Percentiles rank a stretch among this genome's conserved stretches.
These are phyloP conservation scores for Candida ponderosae DNA, from an alignment of 805 yeast species.

Conservation along the genomic window DNA sequence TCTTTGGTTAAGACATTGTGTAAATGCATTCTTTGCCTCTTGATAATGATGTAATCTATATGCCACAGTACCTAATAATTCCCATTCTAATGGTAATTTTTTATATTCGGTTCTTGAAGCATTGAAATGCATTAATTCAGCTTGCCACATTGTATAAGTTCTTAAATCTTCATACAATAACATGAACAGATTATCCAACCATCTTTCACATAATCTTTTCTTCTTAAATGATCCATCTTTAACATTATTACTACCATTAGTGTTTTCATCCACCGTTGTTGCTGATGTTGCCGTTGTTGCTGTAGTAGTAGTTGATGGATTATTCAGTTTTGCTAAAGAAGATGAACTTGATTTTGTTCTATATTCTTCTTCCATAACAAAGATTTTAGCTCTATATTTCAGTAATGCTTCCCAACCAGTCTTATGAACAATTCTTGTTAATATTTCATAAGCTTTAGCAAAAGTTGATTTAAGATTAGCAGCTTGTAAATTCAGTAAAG, in stretches of 20 bases:
- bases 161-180: constrained; percentile 64
- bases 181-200: constrained; percentile 69
- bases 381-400: constrained; percentile 50
- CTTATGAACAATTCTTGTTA: constrained; percentile 56
- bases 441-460: constrained; percentile 47
- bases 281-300: not conserved
- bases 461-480: constrained; percentile 55
- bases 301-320: constrained; percentile 1
- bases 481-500: constrained; percentile 57
- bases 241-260: constrained; percentile 2
- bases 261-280: too few relatives aligned
- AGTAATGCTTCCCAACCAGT: constrained; percentile 70
- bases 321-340: constrained; percentile 1
- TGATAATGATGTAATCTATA: constrained; percentile 75
- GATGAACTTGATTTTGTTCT: constrained; percentile 29
- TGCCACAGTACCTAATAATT: constrained; percentile 80
- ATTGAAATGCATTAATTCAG: constrained; percentile 81
- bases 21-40: constrained; percentile 84
- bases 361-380: constrained; percentile 63
- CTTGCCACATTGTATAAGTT: constrained; percentile 88
- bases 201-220: constrained; percentile 63
- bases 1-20: constrained; percentile 59
- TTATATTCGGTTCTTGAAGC: constrained; percentile 77
- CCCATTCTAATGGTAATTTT: constrained; percentile 86
- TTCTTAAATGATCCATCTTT: constrained; percentile 40